A percentile compares a stretch with the other conserved stretches of the same genome.
Evolutionary conservation across 345 rosid species (phyloP).

Genomic region (Populus davidiana): DNA sequence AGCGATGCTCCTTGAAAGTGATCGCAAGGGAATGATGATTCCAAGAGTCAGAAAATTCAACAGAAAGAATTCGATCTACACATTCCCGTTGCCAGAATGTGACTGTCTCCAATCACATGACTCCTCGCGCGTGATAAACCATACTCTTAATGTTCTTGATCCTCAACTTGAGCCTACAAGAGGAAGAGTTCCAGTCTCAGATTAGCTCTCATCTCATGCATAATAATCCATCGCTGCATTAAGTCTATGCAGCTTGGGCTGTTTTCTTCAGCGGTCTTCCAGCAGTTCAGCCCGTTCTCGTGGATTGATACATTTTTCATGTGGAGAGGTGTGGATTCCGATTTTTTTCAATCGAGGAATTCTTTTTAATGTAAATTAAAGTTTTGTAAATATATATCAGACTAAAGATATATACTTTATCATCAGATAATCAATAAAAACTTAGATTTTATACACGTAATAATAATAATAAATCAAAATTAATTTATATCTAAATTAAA

Average conservation of each 20-base stretch:
- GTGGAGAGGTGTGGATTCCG: slow-evolving; percentile 15
- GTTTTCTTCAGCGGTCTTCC: background rate
- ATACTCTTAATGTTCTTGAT: slow-evolving; percentile 7
- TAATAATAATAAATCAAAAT: no score
- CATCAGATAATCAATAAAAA: no score
- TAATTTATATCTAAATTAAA: no score
- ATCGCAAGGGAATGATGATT: slow-evolving; percentile 76
- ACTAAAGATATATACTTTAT: no score
- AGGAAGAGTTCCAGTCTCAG: background rate
- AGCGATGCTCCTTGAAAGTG: slow-evolving; percentile 70
- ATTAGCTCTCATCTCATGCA: background rate
- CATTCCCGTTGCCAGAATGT: slow-evolving; percentile 85
- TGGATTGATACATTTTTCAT: background rate
- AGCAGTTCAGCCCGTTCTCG: background rate
- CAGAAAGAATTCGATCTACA: slow-evolving; percentile 80
- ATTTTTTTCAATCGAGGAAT: slow-evolving; percentile 21
- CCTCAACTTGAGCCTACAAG: slow-evolving; percentile 12
- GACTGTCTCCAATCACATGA: slow-evolving; percentile 62
- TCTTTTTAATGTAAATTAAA: background rate
- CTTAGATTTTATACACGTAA: no score
- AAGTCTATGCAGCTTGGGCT: background rate
- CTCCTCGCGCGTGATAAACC: slow-evolving; percentile 35
- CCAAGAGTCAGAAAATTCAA: slow-evolving; percentile 77
- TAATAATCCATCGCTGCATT: background rate
- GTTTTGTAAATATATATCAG: no score